Base-by-base conservation (phyloP, 2,329 filamentous ascomycete genomes). In the Aspergillus sp. region DNA sequence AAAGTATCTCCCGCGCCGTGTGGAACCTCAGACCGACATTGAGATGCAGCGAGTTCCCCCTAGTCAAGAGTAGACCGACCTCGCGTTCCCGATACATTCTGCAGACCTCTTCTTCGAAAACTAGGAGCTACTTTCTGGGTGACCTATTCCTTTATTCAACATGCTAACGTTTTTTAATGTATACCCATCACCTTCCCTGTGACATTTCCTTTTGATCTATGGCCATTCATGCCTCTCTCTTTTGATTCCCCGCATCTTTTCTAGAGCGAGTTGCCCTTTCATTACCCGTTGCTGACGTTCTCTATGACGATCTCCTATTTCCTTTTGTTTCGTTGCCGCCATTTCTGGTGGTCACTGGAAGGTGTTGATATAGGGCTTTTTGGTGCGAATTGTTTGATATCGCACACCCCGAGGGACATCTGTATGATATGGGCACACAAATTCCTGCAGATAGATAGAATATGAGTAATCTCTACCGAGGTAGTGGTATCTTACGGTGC, bases 11-110 rank as follows among this genome's bases (percentile, higher is more conserved):
- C 74, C 76, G 21, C 77, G 76, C 48, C 66, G 81, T 60, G 64
- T 73, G 41, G 72, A 80, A 63, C 68, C 81, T 69, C 76, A 84
- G 69, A 72, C 78, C 63, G 75, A 78, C 58, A 78, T 93, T 64
- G 90, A 95, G 71, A 87, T 96, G 87, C 85, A 90, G 66, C 76
- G 80, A 56, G 83, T 88, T 31, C 56, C 62, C 49, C 58, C 63
- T 45, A 58, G 47, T 40, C 53, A 61, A 38, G 59, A 58, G 42
- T 56, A 64, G 50, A 54, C 43, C 23, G 65, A 50, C 25, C 25
- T 29, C 25, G 62, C 47, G 63, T 58, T 61, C 45, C 55, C 54
- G 38, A 34, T 47, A 31, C 14, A 48, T 17, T 41, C 17, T 40
- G 31, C 19, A 19, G 19, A 17, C n/a, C 19, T 36, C 25, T 32